A percentile compares a stretch with the other conserved stretches of the same genome.
Evolutionary conservation across 106 monocot species (phyloP).

Genomic region (Agapanthus africanus): DNA sequence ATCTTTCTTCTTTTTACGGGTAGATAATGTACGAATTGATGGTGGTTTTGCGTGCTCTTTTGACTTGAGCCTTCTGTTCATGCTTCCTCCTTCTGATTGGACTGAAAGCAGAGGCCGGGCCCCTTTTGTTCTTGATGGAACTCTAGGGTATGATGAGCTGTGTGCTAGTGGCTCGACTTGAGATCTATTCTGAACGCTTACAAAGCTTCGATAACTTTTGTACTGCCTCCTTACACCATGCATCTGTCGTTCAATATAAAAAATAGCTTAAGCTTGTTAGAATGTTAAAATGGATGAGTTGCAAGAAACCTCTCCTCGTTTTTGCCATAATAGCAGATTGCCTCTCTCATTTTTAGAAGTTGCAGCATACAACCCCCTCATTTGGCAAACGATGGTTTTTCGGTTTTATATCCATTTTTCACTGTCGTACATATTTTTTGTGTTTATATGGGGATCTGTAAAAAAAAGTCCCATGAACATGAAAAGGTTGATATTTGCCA

Average conservation of each 20-base stretch:
- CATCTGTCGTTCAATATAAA: constrained; percentile 32
- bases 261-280: not conserved
- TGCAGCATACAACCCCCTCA: too few species aligned
- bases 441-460: too few species aligned
- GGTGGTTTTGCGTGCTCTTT: constrained; percentile 12
- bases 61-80: constrained; percentile 20
- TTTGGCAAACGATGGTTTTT: too few species aligned
- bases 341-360: too few species aligned
- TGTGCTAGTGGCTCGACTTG: constrained; percentile 6
- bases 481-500: too few species aligned
- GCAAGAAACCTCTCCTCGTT: too few species aligned
- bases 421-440: too few species aligned
- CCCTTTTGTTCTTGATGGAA: constrained; percentile 29
- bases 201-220: constrained; percentile 12
- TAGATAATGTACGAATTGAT: constrained; percentile 7
- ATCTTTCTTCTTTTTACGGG: constrained; percentile 4
- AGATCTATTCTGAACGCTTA: constrained; percentile 20
- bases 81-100: constrained; percentile 59
- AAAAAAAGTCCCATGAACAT: too few species aligned
- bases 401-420: too few species aligned
- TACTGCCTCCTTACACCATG: constrained; percentile 22
- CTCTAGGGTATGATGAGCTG: constrained; percentile 45
- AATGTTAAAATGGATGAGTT: too few species aligned
- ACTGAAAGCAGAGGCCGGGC: constrained; percentile 34
- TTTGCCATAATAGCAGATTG: too few species aligned